A percentile compares a stretch with the other conserved stretches of the same genome.
phyloP scores from a whole-genome alignment of 768 basidiomycete genomes.

The Boletus barrowsii region DNA sequence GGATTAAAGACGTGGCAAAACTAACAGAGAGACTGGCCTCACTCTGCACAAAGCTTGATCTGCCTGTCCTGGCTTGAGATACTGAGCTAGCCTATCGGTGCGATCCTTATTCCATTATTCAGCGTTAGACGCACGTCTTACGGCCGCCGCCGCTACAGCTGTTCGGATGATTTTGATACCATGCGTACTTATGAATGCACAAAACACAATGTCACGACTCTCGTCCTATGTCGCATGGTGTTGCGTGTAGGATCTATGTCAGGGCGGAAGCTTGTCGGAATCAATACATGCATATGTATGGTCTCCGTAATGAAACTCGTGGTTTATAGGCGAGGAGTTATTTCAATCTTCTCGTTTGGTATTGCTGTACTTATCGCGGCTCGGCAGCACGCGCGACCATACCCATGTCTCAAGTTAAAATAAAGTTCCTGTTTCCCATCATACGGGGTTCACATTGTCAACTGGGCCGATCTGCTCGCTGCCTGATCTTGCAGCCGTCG shows the following conservation, averaged over 20 bases:
- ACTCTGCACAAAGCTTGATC: conserved; percentile 32
- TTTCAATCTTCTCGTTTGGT: background rate
- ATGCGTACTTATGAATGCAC: background rate
- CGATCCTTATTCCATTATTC: background rate
- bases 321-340: background rate
- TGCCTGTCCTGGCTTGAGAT: conserved; percentile 21
- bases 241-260: background rate
- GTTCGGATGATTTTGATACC: background rate
- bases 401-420: conserved; percentile 1
- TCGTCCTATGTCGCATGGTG: conserved; percentile 3
- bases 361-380: background rate
- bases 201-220: background rate
- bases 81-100: background rate
- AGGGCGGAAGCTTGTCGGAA: background rate
- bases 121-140: background rate
- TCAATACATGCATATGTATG: background rate
- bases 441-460: no score
- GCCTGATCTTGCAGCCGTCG: no score
- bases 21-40: conserved; percentile 37
- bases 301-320: background rate
- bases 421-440: background rate
- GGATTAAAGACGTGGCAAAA: conserved; percentile 38
- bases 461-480: no score
- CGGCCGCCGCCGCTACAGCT: background rate
- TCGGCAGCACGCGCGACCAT: background rate